Evolutionary conservation across 306 rosid genomes (phyloP).

Genomic region (Lathyrus oleraceus): DNA sequence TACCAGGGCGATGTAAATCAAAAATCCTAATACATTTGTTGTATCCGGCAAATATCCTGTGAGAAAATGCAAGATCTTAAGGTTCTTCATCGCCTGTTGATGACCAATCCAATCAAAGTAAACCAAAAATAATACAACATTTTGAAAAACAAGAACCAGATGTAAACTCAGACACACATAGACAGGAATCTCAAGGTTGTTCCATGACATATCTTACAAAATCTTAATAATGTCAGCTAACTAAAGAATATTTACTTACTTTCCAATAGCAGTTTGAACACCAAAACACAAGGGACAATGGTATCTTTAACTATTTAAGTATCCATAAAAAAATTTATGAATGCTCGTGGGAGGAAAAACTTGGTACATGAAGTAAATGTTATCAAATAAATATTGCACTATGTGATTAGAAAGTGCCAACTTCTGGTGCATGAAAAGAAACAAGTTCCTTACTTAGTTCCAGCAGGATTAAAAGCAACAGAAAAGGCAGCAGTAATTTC

Average conservation of each 20-base stretch:
- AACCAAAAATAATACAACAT: conserved; percentile 16
- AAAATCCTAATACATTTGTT: conserved; percentile 85
- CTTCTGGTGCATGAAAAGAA: conserved; percentile 26
- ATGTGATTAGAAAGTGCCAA: conserved; percentile 5
- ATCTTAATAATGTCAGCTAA: conserved; percentile 9
- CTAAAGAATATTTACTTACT: conserved; percentile 5
- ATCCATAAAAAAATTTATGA: not conserved
- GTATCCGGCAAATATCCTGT: conserved; percentile 95
- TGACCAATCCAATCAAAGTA: conserved; percentile 14
- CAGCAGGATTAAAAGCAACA: conserved; percentile 83
- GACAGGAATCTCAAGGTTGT: conserved; percentile 9
- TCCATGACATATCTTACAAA: conserved; percentile 5
- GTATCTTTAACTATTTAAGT: conserved; percentile 6
- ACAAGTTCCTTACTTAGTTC: conserved; percentile 67
- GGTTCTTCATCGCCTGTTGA: conserved; percentile 18
- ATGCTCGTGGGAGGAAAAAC: not conserved
- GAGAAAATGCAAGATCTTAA: conserved; percentile 26
- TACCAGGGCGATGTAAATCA: conserved; percentile 97
- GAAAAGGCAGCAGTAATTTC: conserved; percentile 94
- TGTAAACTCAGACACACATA: conserved; percentile 27
- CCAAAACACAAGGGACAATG: conserved; percentile 7
- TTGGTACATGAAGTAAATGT: not conserved
- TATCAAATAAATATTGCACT: conserved; percentile 18
- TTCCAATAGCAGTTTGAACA: conserved; percentile 11
- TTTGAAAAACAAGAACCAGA: conserved; percentile 21